phyloP scores from a whole-genome alignment of 1,139 yeast species.

The Hanseniaspora uvarum region DNA sequence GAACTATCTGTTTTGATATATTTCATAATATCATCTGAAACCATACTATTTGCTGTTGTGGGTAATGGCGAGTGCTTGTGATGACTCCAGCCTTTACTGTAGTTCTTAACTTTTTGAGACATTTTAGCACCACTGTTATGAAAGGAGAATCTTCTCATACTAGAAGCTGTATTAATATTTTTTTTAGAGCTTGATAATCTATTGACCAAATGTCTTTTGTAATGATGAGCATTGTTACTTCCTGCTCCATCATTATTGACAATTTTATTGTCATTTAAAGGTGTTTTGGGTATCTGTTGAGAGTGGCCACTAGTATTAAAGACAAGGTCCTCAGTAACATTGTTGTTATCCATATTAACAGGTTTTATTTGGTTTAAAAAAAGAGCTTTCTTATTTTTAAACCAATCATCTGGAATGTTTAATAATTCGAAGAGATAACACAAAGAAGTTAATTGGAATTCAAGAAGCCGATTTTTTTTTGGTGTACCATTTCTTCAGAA shows the following conservation, averaged over 20 bases:
- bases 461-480: neutral
- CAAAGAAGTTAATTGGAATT: neutral
- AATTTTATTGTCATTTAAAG: constrained; percentile 1
- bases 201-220: neutral
- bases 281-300: constrained; percentile 12
- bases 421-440: neutral
- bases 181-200: constrained; percentile 1
- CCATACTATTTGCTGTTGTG: neutral
- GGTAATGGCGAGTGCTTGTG: constrained; percentile 3
- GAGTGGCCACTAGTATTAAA: neutral
- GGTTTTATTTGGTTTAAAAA: neutral
- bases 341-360: neutral
- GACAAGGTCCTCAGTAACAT: constrained; percentile 3
- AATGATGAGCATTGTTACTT: constrained; percentile 1
- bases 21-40: constrained; percentile 1
- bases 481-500: neutral
- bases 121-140: constrained; percentile 10
- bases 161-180: neutral
- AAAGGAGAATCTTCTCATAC: constrained; percentile 6
- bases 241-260: neutral
- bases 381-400: neutral
- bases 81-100: constrained; percentile 3
- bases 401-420: no score
- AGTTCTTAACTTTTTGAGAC: neutral
- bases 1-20: neutral